A percentile compares a stretch with the other conserved stretches of the same genome.
Conservation (phyloP, 352 stramenopile species). For the Pythium phragmiticola region DNA sequence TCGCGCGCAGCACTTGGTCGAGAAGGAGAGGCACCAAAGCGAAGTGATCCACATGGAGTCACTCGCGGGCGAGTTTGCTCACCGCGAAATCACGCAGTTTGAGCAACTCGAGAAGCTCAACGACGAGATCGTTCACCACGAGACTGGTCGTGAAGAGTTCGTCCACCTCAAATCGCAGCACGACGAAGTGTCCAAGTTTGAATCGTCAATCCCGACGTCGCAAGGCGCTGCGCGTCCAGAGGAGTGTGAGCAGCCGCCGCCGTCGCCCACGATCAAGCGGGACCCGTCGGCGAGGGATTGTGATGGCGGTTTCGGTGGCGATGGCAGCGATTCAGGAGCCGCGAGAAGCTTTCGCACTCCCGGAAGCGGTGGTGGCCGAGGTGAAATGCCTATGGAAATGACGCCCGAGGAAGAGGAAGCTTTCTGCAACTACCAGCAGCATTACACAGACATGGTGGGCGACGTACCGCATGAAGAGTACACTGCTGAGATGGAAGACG, state of each 20-base stretch:
- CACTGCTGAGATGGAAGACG: constrained; percentile 7
- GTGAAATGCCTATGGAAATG: constrained; percentile 5
- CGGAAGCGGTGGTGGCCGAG: not conserved
- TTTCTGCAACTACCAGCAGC: constrained; percentile 8
- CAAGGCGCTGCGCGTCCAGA: constrained; percentile 34
- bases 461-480: not conserved
- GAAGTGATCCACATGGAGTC: constrained; percentile 88
- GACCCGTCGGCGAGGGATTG: constrained; percentile 43
- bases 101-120: constrained; percentile 83
- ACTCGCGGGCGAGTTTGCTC: constrained; percentile 70
- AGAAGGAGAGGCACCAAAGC: constrained; percentile 83
- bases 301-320: not conserved
- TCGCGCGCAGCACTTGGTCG: constrained; percentile 67
- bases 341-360: constrained; percentile 8
- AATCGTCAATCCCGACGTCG: constrained; percentile 57
- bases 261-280: constrained; percentile 76
- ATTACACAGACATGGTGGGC: not conserved
- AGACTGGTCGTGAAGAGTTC: constrained; percentile 79
- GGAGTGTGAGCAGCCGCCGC: constrained; percentile 71
- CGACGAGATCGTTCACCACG: constrained; percentile 78
- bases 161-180: constrained; percentile 80
- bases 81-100: constrained; percentile 86
- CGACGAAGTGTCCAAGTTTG: constrained; percentile 84
- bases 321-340: too few species aligned
- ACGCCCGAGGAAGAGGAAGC: constrained; percentile 19